A percentile compares a stretch with the other conserved stretches of the same genome.
phyloP scores from a whole-genome alignment of 192 early-diverging fungal genomes.

The Entomortierella beljakovae region DNA sequence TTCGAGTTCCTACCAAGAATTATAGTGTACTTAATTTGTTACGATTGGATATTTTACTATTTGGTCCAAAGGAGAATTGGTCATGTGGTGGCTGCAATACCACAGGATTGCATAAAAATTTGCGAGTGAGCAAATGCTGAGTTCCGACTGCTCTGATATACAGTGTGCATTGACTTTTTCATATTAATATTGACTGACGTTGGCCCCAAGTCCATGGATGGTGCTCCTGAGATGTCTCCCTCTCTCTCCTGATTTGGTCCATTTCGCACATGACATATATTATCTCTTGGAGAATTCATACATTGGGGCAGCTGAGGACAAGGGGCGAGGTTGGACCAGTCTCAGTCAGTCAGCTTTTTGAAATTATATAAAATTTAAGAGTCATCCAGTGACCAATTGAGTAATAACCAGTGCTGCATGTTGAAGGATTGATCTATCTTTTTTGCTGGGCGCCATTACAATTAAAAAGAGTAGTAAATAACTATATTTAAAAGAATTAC shows the following conservation, averaged over 20 bases:
- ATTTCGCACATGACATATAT: slow-evolving; percentile 20
- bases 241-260: slow-evolving; percentile 12
- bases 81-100: neutral
- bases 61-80: neutral
- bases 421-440: too few relatives aligned
- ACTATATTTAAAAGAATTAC: slow-evolving; percentile 19
- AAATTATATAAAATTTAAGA: neutral
- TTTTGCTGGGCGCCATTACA: too few relatives aligned
- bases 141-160: too few relatives aligned
- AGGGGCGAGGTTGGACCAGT: slow-evolving; percentile 21
- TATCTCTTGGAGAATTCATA: slow-evolving; percentile 3
- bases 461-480: neutral
- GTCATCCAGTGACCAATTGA: slow-evolving; percentile 11
- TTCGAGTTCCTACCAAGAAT: slow-evolving; percentile 64
- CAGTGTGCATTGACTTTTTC: too few relatives aligned
- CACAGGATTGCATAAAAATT: too few relatives aligned
- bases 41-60: neutral
- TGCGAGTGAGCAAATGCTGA: too few relatives aligned
- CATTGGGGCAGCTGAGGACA: slow-evolving; percentile 1
- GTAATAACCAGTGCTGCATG: neutral
- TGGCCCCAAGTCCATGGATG: too few relatives aligned
- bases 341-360: slow-evolving; percentile 8
- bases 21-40: neutral
- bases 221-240: slow-evolving; percentile 5
- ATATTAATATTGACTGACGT: too few relatives aligned